Conservation (phyloP, 1,284 basidiomycete genomes). For the Marasmius tenuissimus region DNA sequence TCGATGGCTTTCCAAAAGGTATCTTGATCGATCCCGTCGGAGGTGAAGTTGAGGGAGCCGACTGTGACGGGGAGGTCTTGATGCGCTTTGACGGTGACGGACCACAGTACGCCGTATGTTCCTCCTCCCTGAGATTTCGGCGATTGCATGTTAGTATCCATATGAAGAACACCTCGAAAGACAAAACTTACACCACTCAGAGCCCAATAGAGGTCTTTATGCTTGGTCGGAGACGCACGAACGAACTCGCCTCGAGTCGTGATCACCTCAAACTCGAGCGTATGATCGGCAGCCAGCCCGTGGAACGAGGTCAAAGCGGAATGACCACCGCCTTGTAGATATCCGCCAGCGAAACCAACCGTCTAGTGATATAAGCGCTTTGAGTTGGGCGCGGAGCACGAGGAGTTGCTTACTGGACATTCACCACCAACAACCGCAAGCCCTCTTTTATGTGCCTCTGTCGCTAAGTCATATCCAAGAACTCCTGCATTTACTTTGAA, state of each 20-base stretch:
- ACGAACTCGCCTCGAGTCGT: background rate
- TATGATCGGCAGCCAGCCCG: conserved; percentile 5
- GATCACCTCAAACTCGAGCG: conserved; percentile 1
- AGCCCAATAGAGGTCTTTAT: conserved; percentile 1
- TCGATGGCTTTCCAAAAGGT: conserved; percentile 15
- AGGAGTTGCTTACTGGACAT: conserved; percentile 23
- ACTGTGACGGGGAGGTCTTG: conserved; percentile 13
- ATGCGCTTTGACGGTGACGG: background rate
- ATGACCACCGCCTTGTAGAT: conserved; percentile 11
- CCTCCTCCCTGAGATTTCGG: conserved; percentile 3
- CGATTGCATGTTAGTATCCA: too few species aligned
- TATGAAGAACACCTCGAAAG: too few species aligned
- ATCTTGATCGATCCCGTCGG: conserved; percentile 8
- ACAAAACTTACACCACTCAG: too few species aligned
- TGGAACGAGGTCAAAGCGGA: background rate
- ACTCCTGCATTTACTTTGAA: conserved; percentile 18
- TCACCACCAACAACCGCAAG: conserved; percentile 21
- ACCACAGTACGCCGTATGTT: conserved; percentile 1
- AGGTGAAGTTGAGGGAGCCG: conserved; percentile 11
- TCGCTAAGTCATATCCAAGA: conserved; percentile 13
- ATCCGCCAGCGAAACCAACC: conserved; percentile 6
- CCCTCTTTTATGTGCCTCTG: conserved; percentile 14
- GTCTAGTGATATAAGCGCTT: too few species aligned
- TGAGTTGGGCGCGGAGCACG: too few species aligned
- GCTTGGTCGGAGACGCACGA: background rate